Base-by-base conservation (phyloP, 441 rosid species). In the Jatropha multifida region DNA sequence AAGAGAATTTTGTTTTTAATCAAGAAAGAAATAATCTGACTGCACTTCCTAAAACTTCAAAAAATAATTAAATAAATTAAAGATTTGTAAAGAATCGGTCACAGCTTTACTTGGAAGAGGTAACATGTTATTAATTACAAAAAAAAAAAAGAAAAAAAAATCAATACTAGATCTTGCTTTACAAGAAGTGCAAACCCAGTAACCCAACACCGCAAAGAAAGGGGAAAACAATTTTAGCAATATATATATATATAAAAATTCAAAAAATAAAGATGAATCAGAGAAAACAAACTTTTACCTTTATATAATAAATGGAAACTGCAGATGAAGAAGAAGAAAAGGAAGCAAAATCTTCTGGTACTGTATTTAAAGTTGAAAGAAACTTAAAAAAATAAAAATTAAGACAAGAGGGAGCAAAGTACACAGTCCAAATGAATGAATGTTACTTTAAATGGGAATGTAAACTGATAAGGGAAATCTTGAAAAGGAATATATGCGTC, bases 391-490 rank as follows among this genome's bases (percentile, higher is more conserved):
- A 15, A 1, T 48, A 8, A 42, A 18, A 11, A 37, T 0, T 27
- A 46, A 7, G 49, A 51, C 17, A 61, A 14, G 15, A 51, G 20
- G 49, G 58, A 18, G 23, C 2, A 11, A 76, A 41, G 7, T 5
- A 37, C 6, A 64, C 26, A 37, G 7, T 7, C 7, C 26, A 3
- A 73, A 42, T 38, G 15, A 14, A 6, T 44, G 60, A 62, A 48
- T 44, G 51, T 65, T 70, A 4, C 72, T 75, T n/a, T n/a, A 48
- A 14, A 73, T 26, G 23, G 72, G 27, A 68, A 68, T 68, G 59
- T 17, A 68, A 48, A 55, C 41, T 9, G 38, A 51, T 14, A n/a
- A 9, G 32, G 58, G 58, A 20, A 68, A 51, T 60, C 32, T 42
- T 15, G 40, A 18, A 52, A 72, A 51, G 23, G 4, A 38, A 38